phyloP scores from a whole-genome alignment of 805 yeast species.

The Pichia deserticola region DNA sequence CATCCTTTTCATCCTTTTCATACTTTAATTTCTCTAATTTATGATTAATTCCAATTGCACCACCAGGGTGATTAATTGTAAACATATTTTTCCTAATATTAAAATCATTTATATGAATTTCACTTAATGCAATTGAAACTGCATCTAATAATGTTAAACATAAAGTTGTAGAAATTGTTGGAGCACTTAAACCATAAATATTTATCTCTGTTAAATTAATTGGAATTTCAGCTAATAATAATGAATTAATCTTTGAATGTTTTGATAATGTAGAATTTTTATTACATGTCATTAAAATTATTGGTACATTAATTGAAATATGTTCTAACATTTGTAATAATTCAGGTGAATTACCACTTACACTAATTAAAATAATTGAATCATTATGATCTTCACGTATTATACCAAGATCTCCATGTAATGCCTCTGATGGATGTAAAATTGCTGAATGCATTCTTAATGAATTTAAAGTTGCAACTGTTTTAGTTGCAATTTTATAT shows the following conservation, averaged over 20 bases:
- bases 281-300: conserved; percentile 57
- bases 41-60: conserved; percentile 63
- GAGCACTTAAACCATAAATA: conserved; percentile 78
- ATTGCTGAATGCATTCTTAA: conserved; percentile 59
- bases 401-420: conserved; percentile 85
- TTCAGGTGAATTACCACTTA: conserved; percentile 82
- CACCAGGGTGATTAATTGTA: conserved; percentile 81
- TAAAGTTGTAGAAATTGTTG: conserved; percentile 77
- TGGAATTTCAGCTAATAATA: conserved; percentile 60
- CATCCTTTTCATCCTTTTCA: not conserved
- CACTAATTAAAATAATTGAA: conserved; percentile 57
- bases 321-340: conserved; percentile 51
- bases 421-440: conserved; percentile 80
- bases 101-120: conserved; percentile 52
- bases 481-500: conserved; percentile 66
- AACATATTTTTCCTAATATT: conserved; percentile 48
- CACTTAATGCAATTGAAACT: conserved; percentile 64
- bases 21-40: not conserved
- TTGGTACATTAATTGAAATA: conserved; percentile 44
- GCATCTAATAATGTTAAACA: conserved; percentile 75
- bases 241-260: conserved; percentile 40
- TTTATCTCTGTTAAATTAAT: conserved; percentile 47
- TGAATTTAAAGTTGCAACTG: conserved; percentile 78
- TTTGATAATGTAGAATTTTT: conserved; percentile 48
- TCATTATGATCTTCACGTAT: conserved; percentile 49